phyloP scores from a whole-genome alignment of 805 yeast genomes.

The Candida tallmaniae region DNA sequence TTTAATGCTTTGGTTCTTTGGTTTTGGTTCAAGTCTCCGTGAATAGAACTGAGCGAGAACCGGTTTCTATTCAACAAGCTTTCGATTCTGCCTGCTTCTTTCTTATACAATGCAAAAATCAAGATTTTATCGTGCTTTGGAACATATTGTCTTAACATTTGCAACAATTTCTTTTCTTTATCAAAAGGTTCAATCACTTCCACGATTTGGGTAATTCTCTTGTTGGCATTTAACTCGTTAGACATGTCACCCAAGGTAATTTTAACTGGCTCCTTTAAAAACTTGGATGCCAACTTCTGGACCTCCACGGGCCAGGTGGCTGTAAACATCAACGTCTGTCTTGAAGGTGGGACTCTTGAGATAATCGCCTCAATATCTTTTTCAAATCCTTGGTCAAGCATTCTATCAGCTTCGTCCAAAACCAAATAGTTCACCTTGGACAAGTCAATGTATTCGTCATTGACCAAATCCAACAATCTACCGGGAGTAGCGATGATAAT shows the following conservation, averaged over 20 bases:
- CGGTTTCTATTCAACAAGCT: conserved; percentile 67
- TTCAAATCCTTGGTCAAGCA: conserved; percentile 98
- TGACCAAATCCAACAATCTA: conserved; percentile 81
- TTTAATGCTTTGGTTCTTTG: conserved; percentile 88
- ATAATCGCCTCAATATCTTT: conserved; percentile 88
- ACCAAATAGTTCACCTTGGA: conserved; percentile 71
- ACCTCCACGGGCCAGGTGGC: conserved; percentile 99
- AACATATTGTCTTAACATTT: conserved; percentile 66
- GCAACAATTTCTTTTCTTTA: conserved; percentile 74
- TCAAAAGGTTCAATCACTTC: conserved; percentile 77
- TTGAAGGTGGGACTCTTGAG: conserved; percentile 44
- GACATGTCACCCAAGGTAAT: conserved; percentile 84
- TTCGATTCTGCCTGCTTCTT: conserved; percentile 93
- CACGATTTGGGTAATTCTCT: conserved; percentile 87
- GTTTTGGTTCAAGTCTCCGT: conserved; percentile 89
- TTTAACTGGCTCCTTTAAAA: conserved; percentile 82
- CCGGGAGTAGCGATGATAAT: conserved; percentile 99
- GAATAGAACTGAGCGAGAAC: conserved; percentile 84
- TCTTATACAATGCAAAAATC: conserved; percentile 91
- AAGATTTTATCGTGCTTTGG: conserved; percentile 74
- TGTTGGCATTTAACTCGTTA: conserved; percentile 91
- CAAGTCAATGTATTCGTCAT: conserved; percentile 79
- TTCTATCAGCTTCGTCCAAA: conserved; percentile 97
- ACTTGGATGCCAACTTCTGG: conserved; percentile 81
- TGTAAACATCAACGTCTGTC: conserved; percentile 97